A percentile compares a stretch with the other conserved stretches of the same genome.
These are phyloP conservation scores for Endotrypanum monterogeii DNA, from an alignment of 208 protist genomes.

Conservation along the genomic window DNA sequence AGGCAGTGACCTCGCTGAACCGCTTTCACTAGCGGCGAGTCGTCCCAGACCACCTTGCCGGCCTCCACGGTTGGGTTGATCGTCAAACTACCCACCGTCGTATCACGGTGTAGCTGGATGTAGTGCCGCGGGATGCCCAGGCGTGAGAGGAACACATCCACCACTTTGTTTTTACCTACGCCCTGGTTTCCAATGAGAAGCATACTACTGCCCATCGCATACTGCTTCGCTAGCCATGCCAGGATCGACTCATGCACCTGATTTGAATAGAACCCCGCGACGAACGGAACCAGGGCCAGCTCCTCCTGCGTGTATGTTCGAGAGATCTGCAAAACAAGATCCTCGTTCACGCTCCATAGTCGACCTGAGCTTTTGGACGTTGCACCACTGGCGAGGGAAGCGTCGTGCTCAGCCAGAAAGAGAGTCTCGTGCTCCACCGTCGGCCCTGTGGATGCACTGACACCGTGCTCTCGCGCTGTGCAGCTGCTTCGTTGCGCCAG, in stretches of 20 bases:
- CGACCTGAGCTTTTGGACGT: slow-evolving; percentile 8
- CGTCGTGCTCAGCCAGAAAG: neutral
- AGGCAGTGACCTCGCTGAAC: slow-evolving; percentile 91
- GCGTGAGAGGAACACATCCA: slow-evolving; percentile 92
- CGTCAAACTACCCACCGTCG: slow-evolving; percentile 91
- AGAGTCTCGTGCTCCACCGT: neutral
- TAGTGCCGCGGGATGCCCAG: slow-evolving; percentile 92
- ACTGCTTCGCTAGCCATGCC: slow-evolving; percentile 89
- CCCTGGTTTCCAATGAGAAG: slow-evolving; percentile 96
- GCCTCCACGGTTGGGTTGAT: slow-evolving; percentile 86
- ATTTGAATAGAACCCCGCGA: slow-evolving; percentile 90
- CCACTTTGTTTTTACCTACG: slow-evolving; percentile 97
- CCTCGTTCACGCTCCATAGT: slow-evolving; percentile 43
- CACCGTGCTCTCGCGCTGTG: neutral
- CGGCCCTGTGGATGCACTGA: neutral
- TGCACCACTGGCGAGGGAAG: neutral
- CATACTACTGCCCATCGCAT: slow-evolving; percentile 76
- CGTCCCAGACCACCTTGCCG: slow-evolving; percentile 90
- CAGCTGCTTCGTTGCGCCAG: slow-evolving; percentile 18
- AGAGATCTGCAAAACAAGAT: slow-evolving; percentile 43
- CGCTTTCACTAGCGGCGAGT: slow-evolving; percentile 94
- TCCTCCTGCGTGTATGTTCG: slow-evolving; percentile 65
- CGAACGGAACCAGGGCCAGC: slow-evolving; percentile 86
- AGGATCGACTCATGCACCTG: slow-evolving; percentile 85
- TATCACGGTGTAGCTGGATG: slow-evolving; percentile 96